phyloP scores from a whole-genome alignment of 75 land plant genomes.

The Adiantum capillusveneris region DNA sequence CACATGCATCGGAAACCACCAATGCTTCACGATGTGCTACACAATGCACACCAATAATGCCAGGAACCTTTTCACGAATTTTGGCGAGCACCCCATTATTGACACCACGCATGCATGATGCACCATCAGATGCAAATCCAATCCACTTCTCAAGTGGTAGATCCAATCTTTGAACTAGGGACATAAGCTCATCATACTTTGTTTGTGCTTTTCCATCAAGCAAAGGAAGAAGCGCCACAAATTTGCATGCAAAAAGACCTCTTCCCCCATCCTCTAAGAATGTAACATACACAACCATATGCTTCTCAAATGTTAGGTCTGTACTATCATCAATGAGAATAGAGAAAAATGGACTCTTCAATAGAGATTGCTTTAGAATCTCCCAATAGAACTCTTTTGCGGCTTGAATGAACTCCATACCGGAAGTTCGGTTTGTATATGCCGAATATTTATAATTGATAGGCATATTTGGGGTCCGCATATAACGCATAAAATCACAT shows the following conservation, averaged over 20 bases:
- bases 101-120: not conserved
- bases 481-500: no score
- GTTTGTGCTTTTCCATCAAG: not conserved
- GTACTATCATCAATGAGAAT: not conserved
- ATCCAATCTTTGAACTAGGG: not conserved
- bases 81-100: not conserved
- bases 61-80: not conserved
- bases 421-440: not conserved
- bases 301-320: not conserved
- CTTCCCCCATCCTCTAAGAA: not conserved
- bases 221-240: not conserved
- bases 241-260: not conserved
- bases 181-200: not conserved
- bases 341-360: not conserved
- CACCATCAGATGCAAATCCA: conserved; percentile 4
- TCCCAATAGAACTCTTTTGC: not conserved
- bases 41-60: not conserved
- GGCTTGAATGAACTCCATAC: not conserved
- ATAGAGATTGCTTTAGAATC: not conserved
- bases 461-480: not conserved
- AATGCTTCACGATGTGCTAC: conserved; percentile 3
- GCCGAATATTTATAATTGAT: not conserved
- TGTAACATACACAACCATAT: not conserved
- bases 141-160: not conserved
- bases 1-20: not conserved